These are phyloP conservation scores for Beauveria asiatica DNA, from an alignment of 2,329 filamentous ascomycete genomes.

Conservation along the genomic window DNA sequence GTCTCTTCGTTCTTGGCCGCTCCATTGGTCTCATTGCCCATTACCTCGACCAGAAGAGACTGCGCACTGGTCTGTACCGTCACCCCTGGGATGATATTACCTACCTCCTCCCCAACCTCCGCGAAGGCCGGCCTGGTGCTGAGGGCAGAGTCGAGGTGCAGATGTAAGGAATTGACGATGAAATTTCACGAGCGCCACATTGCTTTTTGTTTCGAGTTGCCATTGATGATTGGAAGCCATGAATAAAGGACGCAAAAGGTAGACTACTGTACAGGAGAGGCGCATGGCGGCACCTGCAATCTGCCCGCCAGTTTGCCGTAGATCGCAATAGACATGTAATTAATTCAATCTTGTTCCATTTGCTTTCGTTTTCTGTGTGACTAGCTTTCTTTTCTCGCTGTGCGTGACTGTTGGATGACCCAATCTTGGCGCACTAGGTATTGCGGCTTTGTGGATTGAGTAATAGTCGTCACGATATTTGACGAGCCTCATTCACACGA, in stretches of 20 bases:
- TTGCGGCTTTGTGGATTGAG: no score
- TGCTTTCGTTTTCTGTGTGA: not conserved
- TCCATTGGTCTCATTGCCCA: conserved; percentile 99
- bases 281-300: not conserved
- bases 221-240: conserved; percentile 7
- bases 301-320: not conserved
- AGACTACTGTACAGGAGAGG: conserved; percentile 8
- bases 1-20: conserved; percentile 94
- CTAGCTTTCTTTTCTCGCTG: no score
- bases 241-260: conserved; percentile 3
- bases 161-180: conserved; percentile 41
- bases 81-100: conserved; percentile 99
- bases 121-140: conserved; percentile 59
- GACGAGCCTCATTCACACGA: not conserved
- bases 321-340: conserved; percentile 11
- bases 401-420: no score
- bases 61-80: conserved; percentile 96
- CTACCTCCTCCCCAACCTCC: conserved; percentile 78
- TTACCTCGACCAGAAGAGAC: conserved; percentile 98
- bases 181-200: conserved; percentile 18
- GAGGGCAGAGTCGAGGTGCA: conserved; percentile 88
- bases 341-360: conserved; percentile 5
- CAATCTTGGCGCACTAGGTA: no score
- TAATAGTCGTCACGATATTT: no score
- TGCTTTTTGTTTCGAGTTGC: conserved; percentile 17